Evolutionary conservation across 2,329 filamentous ascomycete genomes (phyloP), one percentile per base, ranked within the genome.

Genomic region (Xylaria sp.): DNA sequence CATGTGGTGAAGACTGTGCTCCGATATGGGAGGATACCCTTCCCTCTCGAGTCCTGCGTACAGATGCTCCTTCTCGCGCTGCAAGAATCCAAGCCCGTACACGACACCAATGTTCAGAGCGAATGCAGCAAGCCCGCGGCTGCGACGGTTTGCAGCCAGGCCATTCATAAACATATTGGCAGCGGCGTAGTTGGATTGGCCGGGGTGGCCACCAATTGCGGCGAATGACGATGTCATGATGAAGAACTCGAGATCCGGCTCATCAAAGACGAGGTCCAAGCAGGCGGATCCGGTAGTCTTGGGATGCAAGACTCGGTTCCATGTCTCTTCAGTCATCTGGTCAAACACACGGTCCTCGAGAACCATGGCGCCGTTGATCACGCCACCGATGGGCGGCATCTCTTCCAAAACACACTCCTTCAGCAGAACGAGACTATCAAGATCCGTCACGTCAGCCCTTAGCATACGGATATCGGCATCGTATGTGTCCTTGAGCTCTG

Each of bases 91-190:
- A 0, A 79, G 69, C 0, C 76, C 77, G 63, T 78, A 78, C 39
- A 78, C 75, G 54, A 78, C 76, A 18, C 77, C 77, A 55, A 78
- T 78, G 65, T 79, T 78, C 52, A 79, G 69, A 3, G 74, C 76
- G 0, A 75, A 76, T 0, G 65, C 76, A 0, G 69, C 67, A 0
- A 75, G 68, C 0, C 75, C 75, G 6, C 73, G 71, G 2, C 60
- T 61, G 3, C 74, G 75, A 1, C 77, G 72, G 6, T 64, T 61
- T 0, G 73, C 73, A 0, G 75, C 76, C 0, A 79, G 67, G 2
- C 75, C 75, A 62, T 79, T 79, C 76, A 79, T 78, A 72, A 73
- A 78, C 73, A 77, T 77, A 67, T 79, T 79, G 19, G 76, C 77
- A 0, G 76, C 73, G 0, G 76, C 76, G 54, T 79, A 79, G 67